Conservation (phyloP, 768 basidiomycete species). For the Steccherinum ochraceum region DNA sequence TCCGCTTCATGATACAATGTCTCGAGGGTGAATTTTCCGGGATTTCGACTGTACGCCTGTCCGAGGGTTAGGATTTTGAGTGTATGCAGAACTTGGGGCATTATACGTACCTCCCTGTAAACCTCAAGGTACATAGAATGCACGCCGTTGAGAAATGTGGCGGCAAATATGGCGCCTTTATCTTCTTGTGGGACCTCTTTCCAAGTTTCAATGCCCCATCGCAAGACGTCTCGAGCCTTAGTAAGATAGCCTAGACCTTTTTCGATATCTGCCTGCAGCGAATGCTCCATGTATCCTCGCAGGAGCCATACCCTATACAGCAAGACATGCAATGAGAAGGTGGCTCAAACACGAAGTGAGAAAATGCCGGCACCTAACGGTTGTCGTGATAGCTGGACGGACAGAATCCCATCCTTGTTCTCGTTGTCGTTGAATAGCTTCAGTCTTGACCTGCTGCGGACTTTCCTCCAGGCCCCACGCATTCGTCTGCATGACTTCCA, state of each 20-base stretch:
- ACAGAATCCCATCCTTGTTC: constrained; percentile 23
- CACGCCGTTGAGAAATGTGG: constrained; percentile 24
- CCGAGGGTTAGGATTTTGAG: neutral
- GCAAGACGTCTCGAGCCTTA: constrained; percentile 33
- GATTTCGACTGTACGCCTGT: neutral
- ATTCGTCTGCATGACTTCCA: too few species aligned
- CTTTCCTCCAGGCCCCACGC: constrained; percentile 15
- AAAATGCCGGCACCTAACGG: constrained; percentile 35
- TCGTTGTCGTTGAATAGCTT: constrained; percentile 16
- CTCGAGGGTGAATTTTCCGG: neutral
- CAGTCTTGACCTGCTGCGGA: constrained; percentile 13
- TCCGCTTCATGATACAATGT: neutral
- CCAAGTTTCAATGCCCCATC: constrained; percentile 37
- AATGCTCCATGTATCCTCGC: constrained; percentile 26
- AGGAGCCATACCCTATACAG: constrained; percentile 33
- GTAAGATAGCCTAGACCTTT: constrained; percentile 29
- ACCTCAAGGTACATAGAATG: constrained; percentile 27
- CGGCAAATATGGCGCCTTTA: constrained; percentile 35
- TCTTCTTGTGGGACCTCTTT: constrained; percentile 29
- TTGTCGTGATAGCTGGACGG: constrained; percentile 29
- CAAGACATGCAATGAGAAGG: neutral
- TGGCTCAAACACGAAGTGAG: too few species aligned
- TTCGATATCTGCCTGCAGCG: constrained; percentile 9
- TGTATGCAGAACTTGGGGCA: neutral
- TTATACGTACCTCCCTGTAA: constrained; percentile 26